Evolutionary conservation across 345 rosid genomes (phyloP).

Genomic region (Trapa incisa): DNA sequence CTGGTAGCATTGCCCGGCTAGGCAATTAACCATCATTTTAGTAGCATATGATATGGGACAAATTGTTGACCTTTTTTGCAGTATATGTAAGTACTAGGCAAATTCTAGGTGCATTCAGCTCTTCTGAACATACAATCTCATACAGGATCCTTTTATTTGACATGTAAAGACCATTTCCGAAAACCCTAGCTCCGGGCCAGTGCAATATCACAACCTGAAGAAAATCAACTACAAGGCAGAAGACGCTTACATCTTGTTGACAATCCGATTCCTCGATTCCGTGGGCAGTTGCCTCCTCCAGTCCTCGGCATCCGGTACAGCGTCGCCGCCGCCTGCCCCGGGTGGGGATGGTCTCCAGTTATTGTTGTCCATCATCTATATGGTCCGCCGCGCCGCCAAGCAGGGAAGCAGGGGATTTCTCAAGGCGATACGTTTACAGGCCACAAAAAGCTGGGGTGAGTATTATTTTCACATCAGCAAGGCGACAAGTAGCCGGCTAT

Average conservation of each 20-base stretch:
- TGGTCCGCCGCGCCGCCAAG: not conserved
- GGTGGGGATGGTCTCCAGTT: conserved; percentile 32
- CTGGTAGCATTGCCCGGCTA: not conserved
- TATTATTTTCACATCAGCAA: not conserved
- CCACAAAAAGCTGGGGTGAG: no score
- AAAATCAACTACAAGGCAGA: not conserved
- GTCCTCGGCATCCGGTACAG: conserved; percentile 31
- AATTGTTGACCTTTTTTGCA: no score
- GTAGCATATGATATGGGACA: not conserved
- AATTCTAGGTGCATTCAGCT: not conserved
- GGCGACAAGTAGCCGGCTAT: not conserved
- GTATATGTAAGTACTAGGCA: no score
- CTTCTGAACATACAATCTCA: not conserved
- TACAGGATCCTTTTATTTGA: not conserved
- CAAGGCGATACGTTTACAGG: not conserved
- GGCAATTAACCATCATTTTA: not conserved
- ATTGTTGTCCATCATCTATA: conserved; percentile 22
- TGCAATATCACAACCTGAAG: not conserved
- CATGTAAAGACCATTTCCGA: not conserved
- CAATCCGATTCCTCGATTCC: conserved; percentile 35
- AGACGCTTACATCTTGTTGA: conserved; percentile 41
- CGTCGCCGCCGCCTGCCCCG: conserved; percentile 22
- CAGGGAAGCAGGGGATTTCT: not conserved
- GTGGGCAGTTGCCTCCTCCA: conserved; percentile 48
- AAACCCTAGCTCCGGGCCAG: not conserved